Percentiles rank a stretch among this genome's conserved stretches.
Conservation (phyloP, 2,329 filamentous ascomycete genomes). For the Stylonectria norvegica region DNA sequence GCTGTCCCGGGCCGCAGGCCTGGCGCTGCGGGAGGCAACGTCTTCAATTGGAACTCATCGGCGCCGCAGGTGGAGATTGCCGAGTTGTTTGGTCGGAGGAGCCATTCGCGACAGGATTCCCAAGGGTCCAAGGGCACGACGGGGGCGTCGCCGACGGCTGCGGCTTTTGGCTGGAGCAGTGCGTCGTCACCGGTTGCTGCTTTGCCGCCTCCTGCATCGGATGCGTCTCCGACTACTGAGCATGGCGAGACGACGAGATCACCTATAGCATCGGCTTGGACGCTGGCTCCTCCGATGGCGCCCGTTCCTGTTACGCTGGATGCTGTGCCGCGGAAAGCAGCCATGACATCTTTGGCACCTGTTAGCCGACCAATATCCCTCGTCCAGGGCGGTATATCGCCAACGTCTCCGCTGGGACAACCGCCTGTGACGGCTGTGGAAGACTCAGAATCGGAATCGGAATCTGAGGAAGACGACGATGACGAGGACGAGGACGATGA, state of each 20-base stretch:
- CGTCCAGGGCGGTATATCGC: slow-evolving; percentile 8
- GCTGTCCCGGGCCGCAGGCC: slow-evolving; percentile 36
- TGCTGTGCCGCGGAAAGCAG: neutral
- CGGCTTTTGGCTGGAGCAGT: slow-evolving; percentile 33
- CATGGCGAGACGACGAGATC: slow-evolving; percentile 5
- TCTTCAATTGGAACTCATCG: slow-evolving; percentile 61
- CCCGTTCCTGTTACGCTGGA: too few species aligned
- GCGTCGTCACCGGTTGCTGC: slow-evolving; percentile 16
- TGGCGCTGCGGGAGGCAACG: slow-evolving; percentile 42
- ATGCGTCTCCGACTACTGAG: slow-evolving; percentile 11
- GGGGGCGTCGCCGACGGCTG: slow-evolving; percentile 23
- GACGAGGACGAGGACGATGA: slow-evolving; percentile 39
- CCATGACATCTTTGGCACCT: slow-evolving; percentile 10
- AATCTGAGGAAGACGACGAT: slow-evolving; percentile 2
- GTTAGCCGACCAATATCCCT: slow-evolving; percentile 13
- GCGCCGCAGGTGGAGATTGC: slow-evolving; percentile 48
- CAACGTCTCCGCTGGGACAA: slow-evolving; percentile 21
- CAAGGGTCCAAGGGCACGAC: slow-evolving; percentile 22
- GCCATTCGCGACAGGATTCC: slow-evolving; percentile 25
- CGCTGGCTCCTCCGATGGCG: too few species aligned
- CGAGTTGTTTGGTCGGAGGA: slow-evolving; percentile 31
- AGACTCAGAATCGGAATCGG: too few species aligned
- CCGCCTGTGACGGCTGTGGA: slow-evolving; percentile 17
- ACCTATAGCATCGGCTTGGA: slow-evolving; percentile 3
- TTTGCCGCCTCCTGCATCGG: slow-evolving; percentile 12